These are phyloP conservation scores for Cladosporium velox DNA, from an alignment of 2,329 filamentous ascomycete species.

Conservation along the genomic window DNA sequence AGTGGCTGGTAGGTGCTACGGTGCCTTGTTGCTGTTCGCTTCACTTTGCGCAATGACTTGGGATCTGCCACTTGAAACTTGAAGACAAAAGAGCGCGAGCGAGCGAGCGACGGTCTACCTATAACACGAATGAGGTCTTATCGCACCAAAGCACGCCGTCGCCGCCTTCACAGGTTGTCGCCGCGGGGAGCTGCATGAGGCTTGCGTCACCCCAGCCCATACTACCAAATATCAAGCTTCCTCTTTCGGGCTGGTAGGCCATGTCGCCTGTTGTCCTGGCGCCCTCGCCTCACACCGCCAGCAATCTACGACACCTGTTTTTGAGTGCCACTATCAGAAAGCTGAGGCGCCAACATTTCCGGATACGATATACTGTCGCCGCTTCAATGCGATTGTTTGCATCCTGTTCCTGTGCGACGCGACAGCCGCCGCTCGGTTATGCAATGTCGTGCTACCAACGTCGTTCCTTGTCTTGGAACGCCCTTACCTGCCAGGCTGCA, in stretches of 20 bases:
- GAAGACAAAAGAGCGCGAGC: not conserved
- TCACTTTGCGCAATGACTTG: not conserved
- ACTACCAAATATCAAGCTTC: conserved; percentile 3
- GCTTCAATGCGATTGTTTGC: conserved; percentile 3
- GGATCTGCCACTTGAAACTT: not conserved
- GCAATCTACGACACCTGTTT: not conserved
- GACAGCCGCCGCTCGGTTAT: not conserved
- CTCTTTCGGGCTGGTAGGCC: conserved; percentile 1
- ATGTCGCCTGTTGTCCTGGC: not conserved
- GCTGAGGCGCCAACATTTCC: not conserved
- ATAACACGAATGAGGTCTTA: conserved; percentile 2
- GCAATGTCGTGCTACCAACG: conserved; percentile 4
- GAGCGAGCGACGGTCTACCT: not conserved
- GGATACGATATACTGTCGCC: not conserved
- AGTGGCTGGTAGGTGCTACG: not conserved
- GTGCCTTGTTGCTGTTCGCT: not conserved
- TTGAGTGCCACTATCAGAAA: not conserved
- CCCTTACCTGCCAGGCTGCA: not conserved
- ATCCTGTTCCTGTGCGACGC: not conserved
- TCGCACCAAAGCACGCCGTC: conserved; percentile 10
- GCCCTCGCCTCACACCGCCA: not conserved
- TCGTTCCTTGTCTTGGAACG: not conserved
- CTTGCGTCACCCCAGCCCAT: conserved; percentile 13
- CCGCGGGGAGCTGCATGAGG: conserved; percentile 16
- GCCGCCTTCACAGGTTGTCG: not conserved